Base-by-base conservation (phyloP, 768 basidiomycete genomes). In the Hemileccinum impolitum region DNA sequence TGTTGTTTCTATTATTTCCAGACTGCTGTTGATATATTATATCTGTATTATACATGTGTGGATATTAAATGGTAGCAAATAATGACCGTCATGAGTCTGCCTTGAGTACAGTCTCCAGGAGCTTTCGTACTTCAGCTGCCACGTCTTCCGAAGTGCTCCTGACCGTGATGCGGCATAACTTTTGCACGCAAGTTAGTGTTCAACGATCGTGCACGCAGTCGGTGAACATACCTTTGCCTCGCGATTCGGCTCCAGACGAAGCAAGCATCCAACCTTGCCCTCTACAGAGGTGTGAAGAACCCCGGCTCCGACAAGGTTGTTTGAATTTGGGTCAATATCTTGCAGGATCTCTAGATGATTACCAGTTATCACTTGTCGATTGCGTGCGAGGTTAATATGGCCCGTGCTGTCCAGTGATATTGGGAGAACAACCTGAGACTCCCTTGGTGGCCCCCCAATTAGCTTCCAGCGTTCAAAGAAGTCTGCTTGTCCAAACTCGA, bases 391-490 rank as follows among this genome's bases (percentile, higher is more conserved):
- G 63, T 98, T 90, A 37, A 97, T 73, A 50, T 88, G 81, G 10
- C 90, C 90, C 9, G 72, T 64, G 14, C 71, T 71, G 38, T 80
- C 82, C 19, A 96, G 71, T 28, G 71, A 65, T 50, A 98, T 84
- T 0, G 92, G 85, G 69, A 96, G 96, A 47, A 99, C 77, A 40
- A 70, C 67, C 65, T 99, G 96, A 23, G 88, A 82, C 72, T 99
- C 96, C 43, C 94, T 80, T 25, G 96, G 96, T 12, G 92, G 76
- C 1, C 96, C 96, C 7, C 96, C 96, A 44, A 98, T 98, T 58
- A 96, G 71, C 68, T 93, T 94, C 96, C 96, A 99, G 44, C 96
- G 76, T 67, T 97, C 94, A 70, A 98, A 99, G 77, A 98, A 99
- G 57, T 96, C 90, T 1, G 79, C 71, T 52, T 80, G 75, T 11